These are phyloP conservation scores for Phytophthora melonis DNA, from an alignment of 352 stramenopile genomes.

Conservation along the genomic window DNA sequence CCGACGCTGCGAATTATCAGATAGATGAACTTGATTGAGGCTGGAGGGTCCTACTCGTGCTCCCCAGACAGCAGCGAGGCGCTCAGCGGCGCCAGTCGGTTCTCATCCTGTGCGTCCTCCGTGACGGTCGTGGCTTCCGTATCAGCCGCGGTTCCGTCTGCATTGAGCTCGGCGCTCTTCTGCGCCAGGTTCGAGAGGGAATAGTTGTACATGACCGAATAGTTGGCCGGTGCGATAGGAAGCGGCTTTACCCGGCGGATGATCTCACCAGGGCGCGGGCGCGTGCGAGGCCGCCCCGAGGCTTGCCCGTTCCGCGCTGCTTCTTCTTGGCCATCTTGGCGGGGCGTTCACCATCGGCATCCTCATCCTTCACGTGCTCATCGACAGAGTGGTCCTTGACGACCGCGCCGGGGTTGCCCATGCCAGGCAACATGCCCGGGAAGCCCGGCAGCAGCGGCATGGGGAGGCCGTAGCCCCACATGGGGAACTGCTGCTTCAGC, in stretches of 20 bases:
- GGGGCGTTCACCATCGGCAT: constrained; percentile 32
- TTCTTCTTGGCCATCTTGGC: constrained; percentile 81
- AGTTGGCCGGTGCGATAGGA: constrained; percentile 78
- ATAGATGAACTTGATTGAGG: constrained; percentile 22
- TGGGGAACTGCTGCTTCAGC: constrained; percentile 75
- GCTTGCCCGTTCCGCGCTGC: constrained; percentile 71
- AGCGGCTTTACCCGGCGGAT: constrained; percentile 77
- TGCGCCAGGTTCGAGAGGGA: constrained; percentile 61
- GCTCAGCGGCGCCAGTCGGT: constrained; percentile 51
- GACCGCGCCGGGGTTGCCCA: constrained; percentile 41
- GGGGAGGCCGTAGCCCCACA: constrained; percentile 69
- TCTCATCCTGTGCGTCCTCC: constrained; percentile 50
- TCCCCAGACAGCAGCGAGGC: constrained; percentile 61
- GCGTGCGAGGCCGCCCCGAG: constrained; percentile 76
- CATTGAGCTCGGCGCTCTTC: constrained; percentile 60
- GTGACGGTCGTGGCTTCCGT: constrained; percentile 17
- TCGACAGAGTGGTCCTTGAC: constrained; percentile 47
- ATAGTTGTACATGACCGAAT: constrained; percentile 84
- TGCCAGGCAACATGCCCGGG: constrained; percentile 41
- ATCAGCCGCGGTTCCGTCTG: constrained; percentile 30
- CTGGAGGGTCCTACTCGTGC: constrained; percentile 51
- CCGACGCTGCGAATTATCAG: constrained; percentile 36
- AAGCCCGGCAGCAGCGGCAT: constrained; percentile 64
- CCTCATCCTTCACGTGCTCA: constrained; percentile 39
- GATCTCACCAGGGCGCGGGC: constrained; percentile 76